These are phyloP conservation scores for Aureobasidium sp. DNA, from an alignment of 2,329 filamentous ascomycete genomes.

Conservation along the genomic window DNA sequence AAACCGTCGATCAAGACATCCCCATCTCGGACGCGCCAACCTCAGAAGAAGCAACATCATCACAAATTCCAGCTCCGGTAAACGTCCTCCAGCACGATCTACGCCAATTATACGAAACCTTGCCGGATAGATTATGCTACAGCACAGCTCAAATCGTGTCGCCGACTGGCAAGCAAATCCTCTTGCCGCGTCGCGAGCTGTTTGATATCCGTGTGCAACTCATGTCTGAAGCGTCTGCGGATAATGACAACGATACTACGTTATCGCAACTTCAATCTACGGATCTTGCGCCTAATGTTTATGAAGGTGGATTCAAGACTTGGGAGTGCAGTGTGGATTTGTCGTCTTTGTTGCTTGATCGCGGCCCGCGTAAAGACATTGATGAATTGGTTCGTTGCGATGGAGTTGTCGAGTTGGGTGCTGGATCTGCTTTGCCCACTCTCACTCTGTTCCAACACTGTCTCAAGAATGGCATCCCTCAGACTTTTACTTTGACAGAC, in stretches of 20 bases:
- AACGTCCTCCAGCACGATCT: slow-evolving; percentile 30
- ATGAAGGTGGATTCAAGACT: slow-evolving; percentile 82
- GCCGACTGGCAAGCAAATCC: slow-evolving; percentile 45
- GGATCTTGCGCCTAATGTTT: slow-evolving; percentile 72
- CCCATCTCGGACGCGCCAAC: not conserved
- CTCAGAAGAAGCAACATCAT: not conserved
- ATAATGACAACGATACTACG: slow-evolving; percentile 36
- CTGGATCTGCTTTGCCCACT: slow-evolving; percentile 66
- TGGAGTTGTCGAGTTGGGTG: slow-evolving; percentile 57
- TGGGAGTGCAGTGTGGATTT: slow-evolving; percentile 82
- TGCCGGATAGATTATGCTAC: slow-evolving; percentile 70
- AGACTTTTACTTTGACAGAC: slow-evolving; percentile 62
- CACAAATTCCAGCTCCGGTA: not conserved
- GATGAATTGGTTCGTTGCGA: slow-evolving; percentile 40
- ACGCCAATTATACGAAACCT: slow-evolving; percentile 31
- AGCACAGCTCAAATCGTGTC: slow-evolving; percentile 51
- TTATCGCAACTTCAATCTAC: slow-evolving; percentile 57
- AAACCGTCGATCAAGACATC: slow-evolving; percentile 23
- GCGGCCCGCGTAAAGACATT: slow-evolving; percentile 39
- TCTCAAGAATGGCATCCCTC: slow-evolving; percentile 36
- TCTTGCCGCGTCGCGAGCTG: slow-evolving; percentile 63
- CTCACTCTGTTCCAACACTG: slow-evolving; percentile 60
- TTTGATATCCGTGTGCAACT: slow-evolving; percentile 76
- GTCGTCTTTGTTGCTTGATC: slow-evolving; percentile 52
- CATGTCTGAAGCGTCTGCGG: slow-evolving; percentile 55